Evolutionary conservation across 208 protist species (phyloP).

Genomic region (Strigomonas galati): DNA sequence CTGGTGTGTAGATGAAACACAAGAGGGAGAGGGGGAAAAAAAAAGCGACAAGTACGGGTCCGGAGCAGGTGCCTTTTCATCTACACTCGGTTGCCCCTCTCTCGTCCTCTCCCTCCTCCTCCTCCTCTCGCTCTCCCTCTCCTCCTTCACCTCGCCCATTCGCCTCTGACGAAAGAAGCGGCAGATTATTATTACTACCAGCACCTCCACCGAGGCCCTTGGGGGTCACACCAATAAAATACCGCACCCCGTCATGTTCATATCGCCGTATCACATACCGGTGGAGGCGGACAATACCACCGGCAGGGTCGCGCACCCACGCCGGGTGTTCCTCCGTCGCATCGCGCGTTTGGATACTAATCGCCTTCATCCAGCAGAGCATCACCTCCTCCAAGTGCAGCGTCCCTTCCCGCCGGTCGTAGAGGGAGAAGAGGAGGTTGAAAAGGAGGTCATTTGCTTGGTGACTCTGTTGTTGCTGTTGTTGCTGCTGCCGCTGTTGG

Average conservation of each 20-base stretch:
- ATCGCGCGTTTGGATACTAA: conserved; percentile 47
- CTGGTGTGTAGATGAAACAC: no score
- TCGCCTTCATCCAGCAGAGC: conserved; percentile 63
- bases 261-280: conserved; percentile 71
- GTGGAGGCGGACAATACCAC: conserved; percentile 41
- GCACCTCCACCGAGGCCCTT: conserved; percentile 25
- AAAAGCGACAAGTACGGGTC: neutral
- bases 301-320: conserved; percentile 59
- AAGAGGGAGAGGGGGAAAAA: neutral
- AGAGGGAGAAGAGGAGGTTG: conserved; percentile 20
- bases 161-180: neutral
- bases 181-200: neutral
- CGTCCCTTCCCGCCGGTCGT: conserved; percentile 46
- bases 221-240: conserved; percentile 72
- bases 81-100: no score
- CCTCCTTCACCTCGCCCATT: no score
- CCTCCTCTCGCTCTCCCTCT: no score
- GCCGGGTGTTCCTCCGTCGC: conserved; percentile 35
- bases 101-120: no score
- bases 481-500: conserved; percentile 15
- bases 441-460: conserved; percentile 3
- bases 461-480: conserved; percentile 15
- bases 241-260: conserved; percentile 67
- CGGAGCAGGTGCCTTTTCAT: neutral
- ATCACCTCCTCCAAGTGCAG: conserved; percentile 73